A percentile compares a stretch with the other conserved stretches of the same genome.
Conservation (phyloP, 2,329 filamentous ascomycete species). For the Apiospora malaysiana region DNA sequence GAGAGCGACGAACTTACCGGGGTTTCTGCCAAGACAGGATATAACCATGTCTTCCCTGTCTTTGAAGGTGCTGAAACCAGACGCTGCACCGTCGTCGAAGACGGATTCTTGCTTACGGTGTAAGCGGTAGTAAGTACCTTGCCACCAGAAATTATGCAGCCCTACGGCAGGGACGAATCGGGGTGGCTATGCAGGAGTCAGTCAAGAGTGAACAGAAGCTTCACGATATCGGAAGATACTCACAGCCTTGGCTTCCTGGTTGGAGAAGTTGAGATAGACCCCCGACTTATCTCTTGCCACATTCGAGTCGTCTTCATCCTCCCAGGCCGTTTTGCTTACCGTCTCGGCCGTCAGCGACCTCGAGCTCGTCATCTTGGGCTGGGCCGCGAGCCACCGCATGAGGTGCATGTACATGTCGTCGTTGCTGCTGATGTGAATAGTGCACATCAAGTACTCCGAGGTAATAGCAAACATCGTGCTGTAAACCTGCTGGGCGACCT, state of each 20-base stretch:
- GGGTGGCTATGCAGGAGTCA: slow-evolving; percentile 44
- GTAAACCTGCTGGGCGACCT: slow-evolving; percentile 45
- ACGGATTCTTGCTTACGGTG: slow-evolving; percentile 52
- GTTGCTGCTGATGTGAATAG: slow-evolving; percentile 57
- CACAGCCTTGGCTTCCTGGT: slow-evolving; percentile 58
- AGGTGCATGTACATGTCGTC: slow-evolving; percentile 65
- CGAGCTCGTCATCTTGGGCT: slow-evolving; percentile 57
- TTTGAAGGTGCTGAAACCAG: slow-evolving; percentile 46
- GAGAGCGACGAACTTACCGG: slow-evolving; percentile 32
- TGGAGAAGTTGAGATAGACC: slow-evolving; percentile 65
- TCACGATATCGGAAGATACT: slow-evolving; percentile 29
- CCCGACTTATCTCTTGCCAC: slow-evolving; percentile 39
- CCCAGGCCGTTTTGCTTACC: slow-evolving; percentile 60
- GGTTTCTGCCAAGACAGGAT: slow-evolving; percentile 59
- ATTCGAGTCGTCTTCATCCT: slow-evolving; percentile 41
- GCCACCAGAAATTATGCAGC: slow-evolving; percentile 60
- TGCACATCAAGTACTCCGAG: slow-evolving; percentile 54
- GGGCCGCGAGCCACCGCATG: slow-evolving; percentile 62
- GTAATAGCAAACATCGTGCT: slow-evolving; percentile 44
- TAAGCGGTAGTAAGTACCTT: slow-evolving; percentile 56
- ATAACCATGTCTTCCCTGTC: slow-evolving; percentile 60
- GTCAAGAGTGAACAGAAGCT: background rate
- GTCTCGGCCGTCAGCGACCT: slow-evolving; percentile 62
- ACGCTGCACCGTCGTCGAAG: slow-evolving; percentile 42
- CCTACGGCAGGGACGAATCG: slow-evolving; percentile 61